These are phyloP conservation scores for Sphaerulina vaccinii DNA, from an alignment of 2,329 filamentous ascomycete species.

Conservation along the genomic window DNA sequence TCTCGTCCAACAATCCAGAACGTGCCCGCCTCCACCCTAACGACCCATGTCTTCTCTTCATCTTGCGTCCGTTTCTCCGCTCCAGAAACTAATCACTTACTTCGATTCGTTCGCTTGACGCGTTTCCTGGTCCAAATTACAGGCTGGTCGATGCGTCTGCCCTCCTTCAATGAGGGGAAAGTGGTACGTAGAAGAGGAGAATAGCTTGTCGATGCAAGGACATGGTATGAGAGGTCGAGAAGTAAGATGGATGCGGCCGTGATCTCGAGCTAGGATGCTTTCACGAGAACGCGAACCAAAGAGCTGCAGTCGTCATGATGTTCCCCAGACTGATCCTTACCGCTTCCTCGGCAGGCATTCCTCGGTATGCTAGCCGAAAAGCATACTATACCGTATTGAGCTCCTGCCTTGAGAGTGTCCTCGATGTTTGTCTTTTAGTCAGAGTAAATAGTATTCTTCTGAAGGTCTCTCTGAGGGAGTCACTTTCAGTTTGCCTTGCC, in stretches of 20 bases:
- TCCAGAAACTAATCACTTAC: constrained; percentile 2
- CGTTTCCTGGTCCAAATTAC: constrained; percentile 5
- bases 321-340: constrained; percentile 3
- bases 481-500: no score
- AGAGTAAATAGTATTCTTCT: no score
- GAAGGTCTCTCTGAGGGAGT: no score
- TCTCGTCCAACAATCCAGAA: not conserved
- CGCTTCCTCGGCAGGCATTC: constrained; percentile 8
- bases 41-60: constrained; percentile 4
- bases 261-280: not conserved
- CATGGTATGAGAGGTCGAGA: constrained; percentile 4
- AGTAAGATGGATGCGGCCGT: not conserved
- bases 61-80: constrained; percentile 11
- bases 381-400: constrained; percentile 3
- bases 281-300: not conserved
- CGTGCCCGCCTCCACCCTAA: not conserved
- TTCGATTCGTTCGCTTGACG: constrained; percentile 12
- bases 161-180: constrained; percentile 5
- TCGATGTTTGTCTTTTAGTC: no score
- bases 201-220: constrained; percentile 10
- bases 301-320: constrained; percentile 5
- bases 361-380: constrained; percentile 3
- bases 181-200: constrained; percentile 14
- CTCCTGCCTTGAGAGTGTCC: not conserved
- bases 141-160: not conserved